phyloP scores from a whole-genome alignment of 139 green algal genomes.

The Microglena sp. region DNA sequence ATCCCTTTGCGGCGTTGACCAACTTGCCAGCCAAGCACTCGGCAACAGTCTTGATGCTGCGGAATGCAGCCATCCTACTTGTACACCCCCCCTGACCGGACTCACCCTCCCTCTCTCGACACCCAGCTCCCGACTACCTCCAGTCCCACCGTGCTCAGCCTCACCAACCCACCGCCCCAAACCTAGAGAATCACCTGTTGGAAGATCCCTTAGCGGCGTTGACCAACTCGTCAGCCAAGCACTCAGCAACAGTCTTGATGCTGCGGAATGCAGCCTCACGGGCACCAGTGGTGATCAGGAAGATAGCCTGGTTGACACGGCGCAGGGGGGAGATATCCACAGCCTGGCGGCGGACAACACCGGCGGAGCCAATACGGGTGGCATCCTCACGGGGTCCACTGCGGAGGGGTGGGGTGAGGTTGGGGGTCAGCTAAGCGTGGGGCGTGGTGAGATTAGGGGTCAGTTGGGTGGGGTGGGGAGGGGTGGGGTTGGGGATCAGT shows the following conservation, averaged over 20 bases:
- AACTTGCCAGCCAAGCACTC: constrained; percentile 99
- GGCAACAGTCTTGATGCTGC: constrained; percentile 99
- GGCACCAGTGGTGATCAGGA: constrained; percentile 87
- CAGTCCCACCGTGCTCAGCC: too few relatives aligned
- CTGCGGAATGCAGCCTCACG: constrained; percentile 96
- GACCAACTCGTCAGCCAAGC: constrained; percentile 97
- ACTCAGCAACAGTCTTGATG: constrained; percentile 99
- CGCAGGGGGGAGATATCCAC: constrained; percentile 99
- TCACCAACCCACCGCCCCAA: too few relatives aligned
- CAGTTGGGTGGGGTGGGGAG: too few relatives aligned
- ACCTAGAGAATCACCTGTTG: too few relatives aligned
- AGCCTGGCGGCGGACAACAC: constrained; percentile 92
- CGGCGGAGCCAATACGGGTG: constrained; percentile 93
- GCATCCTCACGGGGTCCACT: constrained; percentile 96
- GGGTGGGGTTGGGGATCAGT: too few relatives aligned
- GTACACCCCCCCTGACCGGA: too few relatives aligned
- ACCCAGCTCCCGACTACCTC: too few relatives aligned
- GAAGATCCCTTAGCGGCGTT: constrained; percentile 98
- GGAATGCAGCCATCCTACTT: constrained; percentile 87
- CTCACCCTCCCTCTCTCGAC: too few relatives aligned
- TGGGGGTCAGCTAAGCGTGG: too few relatives aligned
- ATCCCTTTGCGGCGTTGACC: constrained; percentile 98
- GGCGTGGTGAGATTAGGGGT: too few relatives aligned
- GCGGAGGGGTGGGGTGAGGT: constrained; percentile 20
- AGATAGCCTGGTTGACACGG: constrained; percentile 97